These are phyloP conservation scores for Laetiporus sulphureus DNA, from an alignment of 1,284 basidiomycete genomes.

Conservation along the genomic window DNA sequence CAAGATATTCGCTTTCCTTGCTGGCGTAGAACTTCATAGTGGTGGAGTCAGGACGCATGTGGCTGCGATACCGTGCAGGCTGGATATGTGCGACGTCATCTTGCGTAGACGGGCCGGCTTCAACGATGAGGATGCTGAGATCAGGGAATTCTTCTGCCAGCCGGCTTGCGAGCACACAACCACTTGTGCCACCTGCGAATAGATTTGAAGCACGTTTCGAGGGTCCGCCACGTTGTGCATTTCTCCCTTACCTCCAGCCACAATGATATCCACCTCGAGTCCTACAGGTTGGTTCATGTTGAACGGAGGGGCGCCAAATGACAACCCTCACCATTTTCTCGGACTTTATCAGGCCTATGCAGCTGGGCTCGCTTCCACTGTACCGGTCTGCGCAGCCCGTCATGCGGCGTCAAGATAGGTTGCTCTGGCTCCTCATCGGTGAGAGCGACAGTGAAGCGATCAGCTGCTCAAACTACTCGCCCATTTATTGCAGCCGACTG, in stretches of 20 bases:
- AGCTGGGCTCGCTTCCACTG: too few relatives aligned
- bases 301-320: not conserved
- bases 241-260: constrained; percentile 5
- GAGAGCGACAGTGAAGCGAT: too few relatives aligned
- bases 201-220: not conserved
- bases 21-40: constrained; percentile 36
- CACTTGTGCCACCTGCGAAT: constrained; percentile 36
- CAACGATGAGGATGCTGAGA: constrained; percentile 38
- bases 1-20: constrained; percentile 36
- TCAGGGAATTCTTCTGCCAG: constrained; percentile 38
- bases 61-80: constrained; percentile 39
- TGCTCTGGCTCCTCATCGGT: too few relatives aligned
- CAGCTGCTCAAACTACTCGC: too few relatives aligned
- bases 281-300: not conserved
- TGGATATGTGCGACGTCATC: constrained; percentile 40
- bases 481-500: too few relatives aligned
- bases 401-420: too few relatives aligned
- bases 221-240: not conserved
- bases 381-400: too few relatives aligned
- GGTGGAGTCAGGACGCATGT: constrained; percentile 32
- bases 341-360: too few relatives aligned
- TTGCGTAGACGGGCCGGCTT: constrained; percentile 38
- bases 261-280: constrained; percentile 2
- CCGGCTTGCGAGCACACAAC: constrained; percentile 40
- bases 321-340: too few relatives aligned